phyloP scores from a whole-genome alignment of 305 asterid species.

The Andrographis paniculata region DNA sequence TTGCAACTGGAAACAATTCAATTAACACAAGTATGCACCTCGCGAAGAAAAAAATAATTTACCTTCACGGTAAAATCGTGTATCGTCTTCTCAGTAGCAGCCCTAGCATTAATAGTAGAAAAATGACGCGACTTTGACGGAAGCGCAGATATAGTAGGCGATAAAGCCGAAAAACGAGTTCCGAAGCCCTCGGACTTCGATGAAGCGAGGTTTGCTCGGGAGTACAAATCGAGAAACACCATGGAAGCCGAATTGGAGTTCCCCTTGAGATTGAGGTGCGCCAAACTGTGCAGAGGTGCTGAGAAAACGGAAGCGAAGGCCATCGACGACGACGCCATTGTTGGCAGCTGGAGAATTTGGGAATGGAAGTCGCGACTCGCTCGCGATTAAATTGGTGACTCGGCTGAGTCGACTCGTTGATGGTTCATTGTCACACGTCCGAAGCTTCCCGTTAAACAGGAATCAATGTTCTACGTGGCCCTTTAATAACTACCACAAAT shows the following conservation, averaged over 20 bases:
- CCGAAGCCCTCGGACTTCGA: slow-evolving; percentile 44
- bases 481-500: no score
- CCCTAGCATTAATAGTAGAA: slow-evolving; percentile 47
- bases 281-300: slow-evolving; percentile 26
- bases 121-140: slow-evolving; percentile 41
- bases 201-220: slow-evolving; percentile 26
- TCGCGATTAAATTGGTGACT: no score
- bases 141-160: slow-evolving; percentile 32
- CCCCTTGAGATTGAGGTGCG: slow-evolving; percentile 26
- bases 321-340: slow-evolving; percentile 38
- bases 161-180: slow-evolving; percentile 38
- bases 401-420: no score
- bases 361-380: neutral
- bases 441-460: no score
- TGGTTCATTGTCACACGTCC: no score
- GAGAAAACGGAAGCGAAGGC: slow-evolving; percentile 49
- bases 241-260: slow-evolving; percentile 24
- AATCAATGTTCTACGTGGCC: no score
- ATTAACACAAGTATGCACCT: neutral
- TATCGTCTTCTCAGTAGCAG: slow-evolving; percentile 65
- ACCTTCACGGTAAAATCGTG: slow-evolving; percentile 87
- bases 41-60: neutral
- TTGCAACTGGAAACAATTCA: neutral
- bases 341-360: neutral
- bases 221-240: slow-evolving; percentile 28